These are phyloP conservation scores for Colletotrichum zoysiae DNA, from an alignment of 2,329 filamentous ascomycete species.

Conservation along the genomic window DNA sequence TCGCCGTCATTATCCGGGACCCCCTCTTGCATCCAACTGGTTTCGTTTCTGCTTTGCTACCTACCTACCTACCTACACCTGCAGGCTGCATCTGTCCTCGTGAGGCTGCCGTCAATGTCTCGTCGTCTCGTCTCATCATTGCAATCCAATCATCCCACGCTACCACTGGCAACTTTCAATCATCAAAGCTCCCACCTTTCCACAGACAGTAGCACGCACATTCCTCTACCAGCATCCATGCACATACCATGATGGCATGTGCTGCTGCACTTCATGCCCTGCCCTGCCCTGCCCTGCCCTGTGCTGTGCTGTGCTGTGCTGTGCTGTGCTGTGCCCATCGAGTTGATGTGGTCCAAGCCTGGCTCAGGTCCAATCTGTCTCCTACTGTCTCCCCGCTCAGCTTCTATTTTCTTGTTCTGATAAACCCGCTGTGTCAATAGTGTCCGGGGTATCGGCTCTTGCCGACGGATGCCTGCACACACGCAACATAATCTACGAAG, in stretches of 20 bases:
- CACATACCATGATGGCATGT: neutral
- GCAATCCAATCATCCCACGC: neutral
- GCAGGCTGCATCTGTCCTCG: constrained; percentile 28
- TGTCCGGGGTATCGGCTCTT: constrained; percentile 12
- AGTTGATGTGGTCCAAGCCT: neutral
- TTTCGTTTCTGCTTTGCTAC: neutral
- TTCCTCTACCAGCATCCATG: neutral
- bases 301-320: too few relatives aligned
- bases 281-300: neutral
- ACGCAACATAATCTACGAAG: neutral
- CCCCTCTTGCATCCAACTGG: neutral
- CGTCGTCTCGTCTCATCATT: constrained; percentile 28
- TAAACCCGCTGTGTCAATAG: constrained; percentile 8
- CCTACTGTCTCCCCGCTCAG: neutral
- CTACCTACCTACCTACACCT: neutral
- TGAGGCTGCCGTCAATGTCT: constrained; percentile 29
- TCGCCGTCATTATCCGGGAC: constrained; percentile 5
- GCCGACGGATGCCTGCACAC: constrained; percentile 13
- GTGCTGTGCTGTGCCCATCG: neutral
- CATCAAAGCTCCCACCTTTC: neutral
- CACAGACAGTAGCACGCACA: neutral
- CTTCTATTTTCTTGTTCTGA: constrained; percentile 25
- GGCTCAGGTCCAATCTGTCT: neutral
- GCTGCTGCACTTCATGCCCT: constrained; percentile 4
- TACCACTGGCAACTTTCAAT: neutral